phyloP scores from a whole-genome alignment of 805 yeast species.

The Saccharomycopsis selenospora region DNA sequence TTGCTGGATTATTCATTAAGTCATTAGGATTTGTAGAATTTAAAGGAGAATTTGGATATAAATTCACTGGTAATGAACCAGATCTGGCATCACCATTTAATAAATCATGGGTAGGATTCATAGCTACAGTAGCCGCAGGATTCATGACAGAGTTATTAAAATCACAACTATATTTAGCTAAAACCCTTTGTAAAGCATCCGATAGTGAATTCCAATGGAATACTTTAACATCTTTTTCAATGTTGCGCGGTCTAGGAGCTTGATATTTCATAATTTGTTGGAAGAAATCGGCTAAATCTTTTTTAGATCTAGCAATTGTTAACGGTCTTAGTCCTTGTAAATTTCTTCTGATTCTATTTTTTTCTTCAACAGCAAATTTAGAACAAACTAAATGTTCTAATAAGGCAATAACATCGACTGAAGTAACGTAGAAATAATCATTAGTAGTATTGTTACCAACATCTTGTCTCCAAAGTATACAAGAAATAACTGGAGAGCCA shows the following conservation, averaged over 20 bases:
- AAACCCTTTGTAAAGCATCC: slow-evolving; percentile 48
- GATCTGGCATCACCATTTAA: background rate
- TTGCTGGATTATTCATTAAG: background rate
- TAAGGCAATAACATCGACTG: slow-evolving; percentile 54
- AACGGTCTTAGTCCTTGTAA: slow-evolving; percentile 55
- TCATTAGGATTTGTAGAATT: background rate
- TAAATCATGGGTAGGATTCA: slow-evolving; percentile 26
- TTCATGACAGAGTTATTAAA: background rate
- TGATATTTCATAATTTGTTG: slow-evolving; percentile 51
- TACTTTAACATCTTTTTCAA: slow-evolving; percentile 65
- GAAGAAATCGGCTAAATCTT: slow-evolving; percentile 30
- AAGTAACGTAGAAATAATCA: slow-evolving; percentile 47
- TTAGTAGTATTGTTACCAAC: slow-evolving; percentile 33
- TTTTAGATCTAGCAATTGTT: slow-evolving; percentile 46
- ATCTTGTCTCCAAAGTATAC: slow-evolving; percentile 50
- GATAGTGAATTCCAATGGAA: slow-evolving; percentile 50
- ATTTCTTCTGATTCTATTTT: slow-evolving; percentile 61
- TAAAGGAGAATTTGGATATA: background rate
- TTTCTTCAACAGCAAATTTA: slow-evolving; percentile 58
- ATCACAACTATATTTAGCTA: slow-evolving; percentile 41
- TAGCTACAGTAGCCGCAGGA: slow-evolving; percentile 3
- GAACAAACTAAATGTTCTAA: slow-evolving; percentile 49
- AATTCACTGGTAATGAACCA: background rate
- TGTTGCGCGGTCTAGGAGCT: slow-evolving; percentile 59
- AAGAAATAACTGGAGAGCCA: slow-evolving; percentile 43